Percentiles rank a stretch among this genome's conserved stretches.
phyloP scores from a whole-genome alignment of 306 rosid species.

The Rosa chinensis region DNA sequence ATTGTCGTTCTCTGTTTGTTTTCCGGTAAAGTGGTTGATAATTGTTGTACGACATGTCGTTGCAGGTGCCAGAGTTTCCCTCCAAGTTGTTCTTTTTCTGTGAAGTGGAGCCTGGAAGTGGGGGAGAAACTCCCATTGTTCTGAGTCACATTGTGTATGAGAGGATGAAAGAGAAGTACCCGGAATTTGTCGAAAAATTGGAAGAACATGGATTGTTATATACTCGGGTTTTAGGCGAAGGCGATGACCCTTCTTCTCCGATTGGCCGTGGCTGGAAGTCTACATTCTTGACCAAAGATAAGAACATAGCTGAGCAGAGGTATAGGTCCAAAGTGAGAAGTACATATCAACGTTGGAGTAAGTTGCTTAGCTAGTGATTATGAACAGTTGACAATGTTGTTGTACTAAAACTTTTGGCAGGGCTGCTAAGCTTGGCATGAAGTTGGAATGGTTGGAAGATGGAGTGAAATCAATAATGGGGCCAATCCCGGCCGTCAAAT shows the following conservation, averaged over 20 bases:
- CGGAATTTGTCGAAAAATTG: slow-evolving; percentile 63
- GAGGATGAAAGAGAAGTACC: slow-evolving; percentile 65
- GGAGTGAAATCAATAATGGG: slow-evolving; percentile 80
- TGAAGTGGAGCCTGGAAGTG: slow-evolving; percentile 72
- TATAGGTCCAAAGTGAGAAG: slow-evolving; percentile 1
- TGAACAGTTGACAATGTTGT: neutral
- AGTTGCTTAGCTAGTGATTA: neutral
- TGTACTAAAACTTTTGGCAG: slow-evolving; percentile 24
- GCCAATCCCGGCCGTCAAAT: slow-evolving; percentile 75
- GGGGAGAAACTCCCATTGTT: slow-evolving; percentile 91
- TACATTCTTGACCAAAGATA: slow-evolving; percentile 77
- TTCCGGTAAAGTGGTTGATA: neutral
- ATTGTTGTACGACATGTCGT: neutral
- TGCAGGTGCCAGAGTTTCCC: slow-evolving; percentile 78
- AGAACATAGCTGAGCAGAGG: slow-evolving; percentile 76
- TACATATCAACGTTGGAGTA: neutral
- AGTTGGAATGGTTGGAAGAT: slow-evolving; percentile 77
- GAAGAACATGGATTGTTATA: slow-evolving; percentile 75
- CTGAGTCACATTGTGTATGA: slow-evolving; percentile 75
- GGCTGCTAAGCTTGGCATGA: slow-evolving; percentile 82
- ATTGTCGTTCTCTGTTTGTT: neutral
- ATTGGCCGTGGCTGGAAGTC: slow-evolving; percentile 98
- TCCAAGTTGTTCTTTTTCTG: slow-evolving; percentile 80
- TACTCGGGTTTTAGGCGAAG: slow-evolving; percentile 70
- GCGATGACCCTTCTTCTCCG: slow-evolving; percentile 72